Conservation (phyloP, 148 eudicot genomes). For the Camellia sinensis region DNA sequence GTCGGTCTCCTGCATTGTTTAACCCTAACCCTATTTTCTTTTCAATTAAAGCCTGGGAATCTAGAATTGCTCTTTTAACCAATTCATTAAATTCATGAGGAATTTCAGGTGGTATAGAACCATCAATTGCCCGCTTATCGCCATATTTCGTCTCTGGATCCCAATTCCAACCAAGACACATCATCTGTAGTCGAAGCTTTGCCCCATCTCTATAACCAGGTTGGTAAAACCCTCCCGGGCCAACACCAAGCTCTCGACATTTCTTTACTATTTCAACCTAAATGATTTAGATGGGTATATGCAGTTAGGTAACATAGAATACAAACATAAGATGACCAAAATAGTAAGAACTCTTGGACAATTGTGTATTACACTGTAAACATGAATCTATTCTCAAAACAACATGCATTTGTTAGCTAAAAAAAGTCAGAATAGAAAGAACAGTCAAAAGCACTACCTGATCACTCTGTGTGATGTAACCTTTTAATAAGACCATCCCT, state of each 20-base stretch:
- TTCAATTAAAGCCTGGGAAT: slow-evolving; percentile 37
- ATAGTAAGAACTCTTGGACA: not conserved
- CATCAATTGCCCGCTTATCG: slow-evolving; percentile 32
- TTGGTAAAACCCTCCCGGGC: slow-evolving; percentile 64
- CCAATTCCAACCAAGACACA: slow-evolving; percentile 76
- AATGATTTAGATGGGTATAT: not conserved
- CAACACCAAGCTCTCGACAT: slow-evolving; percentile 53
- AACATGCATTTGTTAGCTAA: not conserved
- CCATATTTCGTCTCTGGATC: slow-evolving; percentile 51
- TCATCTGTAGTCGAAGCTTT: slow-evolving; percentile 61
- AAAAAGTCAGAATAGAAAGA: not conserved
- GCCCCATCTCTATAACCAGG: slow-evolving; percentile 54
- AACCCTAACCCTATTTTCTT: not conserved
- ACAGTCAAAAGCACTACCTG: slow-evolving; percentile 35
- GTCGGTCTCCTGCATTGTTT: slow-evolving; percentile 30
- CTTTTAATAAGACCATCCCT: slow-evolving; percentile 63
- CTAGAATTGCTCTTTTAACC: slow-evolving; percentile 42
- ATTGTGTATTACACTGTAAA: not conserved
- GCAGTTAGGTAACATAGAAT: not conserved
- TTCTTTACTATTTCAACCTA: slow-evolving; percentile 46
- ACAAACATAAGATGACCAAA: not conserved
- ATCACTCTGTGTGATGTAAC: slow-evolving; percentile 34
- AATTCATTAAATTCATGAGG: slow-evolving; percentile 37
- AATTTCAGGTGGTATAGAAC: slow-evolving; percentile 36
- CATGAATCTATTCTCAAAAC: not conserved